phyloP scores from a whole-genome alignment of 768 basidiomycete genomes.

The Sarcomyxa edulis region DNA sequence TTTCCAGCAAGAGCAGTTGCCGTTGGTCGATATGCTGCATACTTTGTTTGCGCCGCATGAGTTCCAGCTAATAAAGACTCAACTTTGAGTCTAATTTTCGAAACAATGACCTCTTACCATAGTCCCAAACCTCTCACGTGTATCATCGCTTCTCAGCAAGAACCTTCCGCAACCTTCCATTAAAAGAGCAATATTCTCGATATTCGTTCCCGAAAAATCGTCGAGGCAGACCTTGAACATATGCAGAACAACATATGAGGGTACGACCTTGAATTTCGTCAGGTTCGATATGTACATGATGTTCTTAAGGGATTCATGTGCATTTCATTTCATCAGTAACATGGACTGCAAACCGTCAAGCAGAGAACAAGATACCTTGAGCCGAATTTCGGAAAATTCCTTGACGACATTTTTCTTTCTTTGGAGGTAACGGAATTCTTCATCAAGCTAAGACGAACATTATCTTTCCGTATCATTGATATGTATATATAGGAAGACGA shows the following conservation, averaged over 20 bases:
- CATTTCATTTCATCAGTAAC: neutral
- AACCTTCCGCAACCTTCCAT: constrained; percentile 94
- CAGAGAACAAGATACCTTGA: constrained; percentile 61
- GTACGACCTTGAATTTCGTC: constrained; percentile 94
- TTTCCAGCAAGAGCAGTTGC: constrained; percentile 86
- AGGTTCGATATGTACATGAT: constrained; percentile 82
- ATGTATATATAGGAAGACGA: neutral
- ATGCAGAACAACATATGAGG: constrained; percentile 87
- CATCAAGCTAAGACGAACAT: constrained; percentile 65
- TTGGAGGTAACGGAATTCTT: constrained; percentile 94
- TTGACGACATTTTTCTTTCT: constrained; percentile 90
- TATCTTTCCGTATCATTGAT: too few species aligned
- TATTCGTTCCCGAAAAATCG: constrained; percentile 87
- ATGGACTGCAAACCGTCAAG: neutral
- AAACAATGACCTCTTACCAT: constrained; percentile 55
- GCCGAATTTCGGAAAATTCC: constrained; percentile 79
- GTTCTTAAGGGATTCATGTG: constrained; percentile 52
- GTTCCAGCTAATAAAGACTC: constrained; percentile 57
- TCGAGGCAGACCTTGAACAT: constrained; percentile 97
- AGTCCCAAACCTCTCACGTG: constrained; percentile 76
- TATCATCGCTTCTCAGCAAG: constrained; percentile 82
- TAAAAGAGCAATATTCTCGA: constrained; percentile 88
- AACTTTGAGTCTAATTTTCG: constrained; percentile 2
- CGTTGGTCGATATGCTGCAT: constrained; percentile 91
- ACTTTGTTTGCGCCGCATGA: constrained; percentile 92